Evolutionary conservation across 2,329 filamentous ascomycete genomes (phyloP).

Genomic region (Colletotrichum filicis): DNA sequence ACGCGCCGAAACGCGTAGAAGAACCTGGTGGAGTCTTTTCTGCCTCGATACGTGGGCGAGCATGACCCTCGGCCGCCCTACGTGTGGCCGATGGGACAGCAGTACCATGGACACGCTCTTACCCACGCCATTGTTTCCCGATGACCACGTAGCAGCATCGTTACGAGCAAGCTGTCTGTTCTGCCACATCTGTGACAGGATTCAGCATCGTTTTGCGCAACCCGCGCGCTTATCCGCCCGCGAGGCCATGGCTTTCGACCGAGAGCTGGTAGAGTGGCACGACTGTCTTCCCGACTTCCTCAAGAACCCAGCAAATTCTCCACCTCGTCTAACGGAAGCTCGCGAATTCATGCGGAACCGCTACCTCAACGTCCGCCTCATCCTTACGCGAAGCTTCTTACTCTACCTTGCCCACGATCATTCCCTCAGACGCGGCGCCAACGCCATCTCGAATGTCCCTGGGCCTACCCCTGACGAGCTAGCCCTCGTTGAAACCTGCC

Average conservation of each 20-base stretch:
- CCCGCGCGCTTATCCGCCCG: constrained; percentile 38
- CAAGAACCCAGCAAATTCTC: constrained; percentile 38
- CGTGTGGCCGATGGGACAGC: constrained; percentile 42
- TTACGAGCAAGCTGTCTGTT: constrained; percentile 42
- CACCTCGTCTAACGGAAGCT: constrained; percentile 40
- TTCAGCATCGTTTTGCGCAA: constrained; percentile 45
- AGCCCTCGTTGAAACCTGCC: constrained; percentile 39
- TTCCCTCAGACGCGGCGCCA: constrained; percentile 17
- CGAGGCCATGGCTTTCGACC: constrained; percentile 42
- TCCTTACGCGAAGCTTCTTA: constrained; percentile 39
- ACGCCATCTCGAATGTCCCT: constrained; percentile 11
- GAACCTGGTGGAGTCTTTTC: constrained; percentile 57
- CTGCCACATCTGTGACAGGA: constrained; percentile 43
- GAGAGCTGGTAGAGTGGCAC: constrained; percentile 42
- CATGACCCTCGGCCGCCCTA: constrained; percentile 53
- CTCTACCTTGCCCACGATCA: constrained; percentile 40
- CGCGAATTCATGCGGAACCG: constrained; percentile 44
- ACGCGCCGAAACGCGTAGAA: constrained; percentile 46
- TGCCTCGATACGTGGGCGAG: constrained; percentile 55
- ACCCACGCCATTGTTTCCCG: constrained; percentile 36
- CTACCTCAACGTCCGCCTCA: constrained; percentile 43
- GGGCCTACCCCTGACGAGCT: constrained; percentile 37
- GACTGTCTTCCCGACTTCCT: constrained; percentile 37
- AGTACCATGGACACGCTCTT: constrained; percentile 44
- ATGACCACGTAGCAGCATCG: constrained; percentile 41